phyloP scores from a whole-genome alignment of 306 rosid genomes.

The Dalbergia cultrata region DNA sequence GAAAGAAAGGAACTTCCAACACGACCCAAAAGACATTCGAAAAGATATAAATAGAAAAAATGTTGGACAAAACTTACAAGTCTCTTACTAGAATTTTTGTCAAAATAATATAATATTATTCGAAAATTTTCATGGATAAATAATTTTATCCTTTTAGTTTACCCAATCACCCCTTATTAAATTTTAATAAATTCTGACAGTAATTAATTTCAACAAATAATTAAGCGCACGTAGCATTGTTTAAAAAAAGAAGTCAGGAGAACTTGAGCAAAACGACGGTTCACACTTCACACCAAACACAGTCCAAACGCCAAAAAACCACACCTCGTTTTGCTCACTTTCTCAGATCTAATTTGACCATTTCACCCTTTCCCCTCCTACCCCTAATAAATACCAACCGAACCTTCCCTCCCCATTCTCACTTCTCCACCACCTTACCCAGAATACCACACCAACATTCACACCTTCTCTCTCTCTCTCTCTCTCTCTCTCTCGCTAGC shows the following conservation, averaged over 20 bases:
- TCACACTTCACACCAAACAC: conserved; percentile 38
- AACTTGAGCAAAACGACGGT: conserved; percentile 21
- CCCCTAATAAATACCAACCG: conserved; percentile 46
- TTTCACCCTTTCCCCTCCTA: conserved; percentile 43
- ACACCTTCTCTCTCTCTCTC: neutral
- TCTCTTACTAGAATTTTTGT: no score
- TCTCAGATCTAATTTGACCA: conserved; percentile 43
- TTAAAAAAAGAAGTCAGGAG: neutral
- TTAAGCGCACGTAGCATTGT: no score
- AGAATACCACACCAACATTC: neutral
- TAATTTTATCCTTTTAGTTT: no score
- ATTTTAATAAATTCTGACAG: no score
- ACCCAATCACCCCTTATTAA: no score
- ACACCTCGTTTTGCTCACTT: conserved; percentile 43
- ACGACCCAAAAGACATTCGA: no score
- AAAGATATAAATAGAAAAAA: no score
- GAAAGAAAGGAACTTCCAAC: no score
- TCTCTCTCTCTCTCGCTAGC: neutral
- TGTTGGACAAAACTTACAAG: no score
- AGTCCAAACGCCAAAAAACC: conserved; percentile 33
- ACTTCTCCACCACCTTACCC: neutral
- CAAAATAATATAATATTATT: no score
- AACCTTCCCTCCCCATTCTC: conserved; percentile 52
- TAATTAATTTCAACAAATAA: no score
- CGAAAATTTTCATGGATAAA: no score